Conservation (phyloP, 1,139 yeast genomes). For the Debaryomycetaceae sp. region DNA sequence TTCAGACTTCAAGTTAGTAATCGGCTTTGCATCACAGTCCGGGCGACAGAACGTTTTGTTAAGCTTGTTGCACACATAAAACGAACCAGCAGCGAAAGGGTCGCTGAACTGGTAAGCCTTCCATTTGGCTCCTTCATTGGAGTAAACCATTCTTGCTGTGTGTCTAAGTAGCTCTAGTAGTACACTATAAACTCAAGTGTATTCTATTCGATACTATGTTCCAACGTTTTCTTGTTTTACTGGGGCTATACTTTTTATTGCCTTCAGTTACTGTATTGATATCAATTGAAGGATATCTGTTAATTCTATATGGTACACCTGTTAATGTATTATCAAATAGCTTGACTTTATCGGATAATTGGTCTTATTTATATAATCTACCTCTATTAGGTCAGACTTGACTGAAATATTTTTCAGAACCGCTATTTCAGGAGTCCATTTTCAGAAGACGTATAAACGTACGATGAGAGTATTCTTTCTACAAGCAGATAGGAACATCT, state of each 20-base stretch:
- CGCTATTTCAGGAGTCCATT: too few relatives aligned
- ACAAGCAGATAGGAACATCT: not conserved
- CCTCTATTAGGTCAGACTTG: not conserved
- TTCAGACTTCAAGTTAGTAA: conserved; percentile 41
- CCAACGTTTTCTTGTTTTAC: too few relatives aligned
- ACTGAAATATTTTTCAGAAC: not conserved
- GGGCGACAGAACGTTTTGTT: conserved; percentile 57
- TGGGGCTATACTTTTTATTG: too few relatives aligned
- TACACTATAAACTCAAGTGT: too few relatives aligned
- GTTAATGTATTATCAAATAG: too few relatives aligned
- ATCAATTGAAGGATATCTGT: too few relatives aligned
- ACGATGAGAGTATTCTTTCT: not conserved
- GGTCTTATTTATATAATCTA: too few relatives aligned
- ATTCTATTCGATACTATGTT: too few relatives aligned
- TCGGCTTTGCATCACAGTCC: conserved; percentile 57
- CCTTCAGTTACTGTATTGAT: too few relatives aligned
- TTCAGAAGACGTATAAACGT: not conserved
- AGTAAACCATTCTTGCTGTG: conserved; percentile 33
- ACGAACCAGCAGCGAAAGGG: conserved; percentile 61
- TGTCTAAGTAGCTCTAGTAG: not conserved
- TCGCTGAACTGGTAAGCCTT: conserved; percentile 65
- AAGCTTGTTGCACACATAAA: conserved; percentile 48
- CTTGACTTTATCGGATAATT: too few relatives aligned
- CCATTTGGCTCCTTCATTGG: conserved; percentile 52
- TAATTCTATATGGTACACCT: too few relatives aligned